Evolutionary conservation across 208 protist species (phyloP), one percentile per base, ranked within the genome.

Genomic region (Leishmania turanica): DNA sequence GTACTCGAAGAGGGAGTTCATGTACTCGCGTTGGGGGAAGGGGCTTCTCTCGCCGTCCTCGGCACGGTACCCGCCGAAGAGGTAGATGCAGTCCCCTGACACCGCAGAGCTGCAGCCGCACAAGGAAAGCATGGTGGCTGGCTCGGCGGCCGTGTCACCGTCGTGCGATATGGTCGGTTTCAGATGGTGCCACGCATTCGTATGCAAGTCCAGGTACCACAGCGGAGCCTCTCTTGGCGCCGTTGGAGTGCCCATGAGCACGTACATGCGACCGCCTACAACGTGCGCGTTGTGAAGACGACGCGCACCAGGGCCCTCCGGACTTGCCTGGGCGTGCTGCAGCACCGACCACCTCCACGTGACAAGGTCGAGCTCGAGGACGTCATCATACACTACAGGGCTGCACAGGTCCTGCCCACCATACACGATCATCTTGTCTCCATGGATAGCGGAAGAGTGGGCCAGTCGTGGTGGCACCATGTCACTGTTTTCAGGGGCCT

Each of bases 371-470:
- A 98, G 84, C 75, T 90, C 87, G 49, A 95, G 70, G 51, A 98
- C 85, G 70, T 96, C 95, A 54, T 89, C 86, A 77, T 92, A 87
- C 21, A 89, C 54, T 1, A 87, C 60, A 0, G 80, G 86, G 49
- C 88, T 85, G 62, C 84, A 71, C 34, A 94, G 64, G 75, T 89
- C 85, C 66, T 96, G 89, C 3, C 95, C 95, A 27, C 95, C 95
- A 79, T 96, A 98, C 17, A 98, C 91, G 73, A 96, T 92, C 95
- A 98, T 96, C 15, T 86, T 90, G 82, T 98, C 90, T 34, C 88
- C 79, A 82, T 96, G 89, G 5, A 96, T 65, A 8, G 96, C 91
- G 1, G 93, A 90, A 21, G 86, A 78, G 75, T 93, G 84, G 69
- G 75, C 34, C 54, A 94, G 34, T 89, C 90, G 37, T 89, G 81